Conservation (phyloP, 352 stramenopile genomes). For the Globisporangium irregulare region DNA sequence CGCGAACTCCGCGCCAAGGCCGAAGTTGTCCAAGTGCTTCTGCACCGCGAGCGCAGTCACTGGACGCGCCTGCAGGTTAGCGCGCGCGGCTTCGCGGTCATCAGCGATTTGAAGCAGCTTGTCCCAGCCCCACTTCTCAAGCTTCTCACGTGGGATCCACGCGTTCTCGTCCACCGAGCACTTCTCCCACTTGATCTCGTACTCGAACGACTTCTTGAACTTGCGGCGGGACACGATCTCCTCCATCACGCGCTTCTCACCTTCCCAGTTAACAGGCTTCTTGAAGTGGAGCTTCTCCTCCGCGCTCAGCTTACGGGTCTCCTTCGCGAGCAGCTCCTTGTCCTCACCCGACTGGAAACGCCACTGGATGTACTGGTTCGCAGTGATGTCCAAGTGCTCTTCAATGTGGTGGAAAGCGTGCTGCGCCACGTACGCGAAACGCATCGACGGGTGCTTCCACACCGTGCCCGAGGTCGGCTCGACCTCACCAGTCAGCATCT, state of each 20-base stretch:
- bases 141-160: constrained; percentile 91
- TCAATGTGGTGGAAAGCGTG: constrained; percentile 98
- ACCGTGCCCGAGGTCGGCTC: constrained; percentile 67
- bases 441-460: constrained; percentile 87
- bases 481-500: constrained; percentile 89
- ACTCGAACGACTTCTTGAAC: constrained; percentile 94
- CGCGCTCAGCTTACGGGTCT: constrained; percentile 86
- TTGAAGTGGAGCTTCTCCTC: constrained; percentile 95
- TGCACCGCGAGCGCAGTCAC: constrained; percentile 95
- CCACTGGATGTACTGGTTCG: constrained; percentile 98
- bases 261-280: constrained; percentile 93
- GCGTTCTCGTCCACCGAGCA: constrained; percentile 94
- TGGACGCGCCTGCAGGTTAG: constrained; percentile 92
- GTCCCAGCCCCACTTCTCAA: constrained; percentile 97
- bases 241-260: constrained; percentile 88
- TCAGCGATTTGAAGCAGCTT: constrained; percentile 96
- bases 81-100: constrained; percentile 92
- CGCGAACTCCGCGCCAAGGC: constrained; percentile 94
- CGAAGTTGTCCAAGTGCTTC: constrained; percentile 97
- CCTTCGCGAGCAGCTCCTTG: constrained; percentile 90
- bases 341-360: constrained; percentile 92
- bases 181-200: constrained; percentile 97
- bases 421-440: constrained; percentile 96
- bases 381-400: constrained; percentile 93
- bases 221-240: constrained; percentile 91